Evolutionary conservation across 2,329 filamentous ascomycete species (phyloP).

Genomic region (Ceratocystiopsis brevicomis): DNA sequence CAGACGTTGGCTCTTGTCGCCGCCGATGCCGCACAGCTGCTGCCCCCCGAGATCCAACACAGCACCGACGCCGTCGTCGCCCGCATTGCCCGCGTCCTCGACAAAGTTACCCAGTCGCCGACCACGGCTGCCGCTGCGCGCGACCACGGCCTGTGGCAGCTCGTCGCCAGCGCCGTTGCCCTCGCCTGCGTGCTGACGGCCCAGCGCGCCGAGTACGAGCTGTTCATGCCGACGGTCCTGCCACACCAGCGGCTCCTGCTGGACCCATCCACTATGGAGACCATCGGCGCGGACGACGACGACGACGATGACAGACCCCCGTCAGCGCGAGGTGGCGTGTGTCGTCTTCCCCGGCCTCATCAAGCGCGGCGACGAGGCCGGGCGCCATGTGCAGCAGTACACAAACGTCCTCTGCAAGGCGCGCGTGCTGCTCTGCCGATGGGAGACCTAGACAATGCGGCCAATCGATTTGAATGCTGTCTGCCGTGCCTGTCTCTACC

Average conservation of each 20-base stretch:
- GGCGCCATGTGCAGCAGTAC: constrained; percentile 39
- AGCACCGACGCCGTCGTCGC: constrained; percentile 25
- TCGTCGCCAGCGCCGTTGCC: constrained; percentile 34
- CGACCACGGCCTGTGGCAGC: constrained; percentile 31
- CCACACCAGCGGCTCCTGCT: constrained; percentile 37
- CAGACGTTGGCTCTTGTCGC: constrained; percentile 41
- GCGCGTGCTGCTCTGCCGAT: too few species aligned
- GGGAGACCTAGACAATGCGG: too few species aligned
- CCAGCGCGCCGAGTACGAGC: constrained; percentile 38
- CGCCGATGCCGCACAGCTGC: constrained; percentile 28
- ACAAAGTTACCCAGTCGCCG: constrained; percentile 9
- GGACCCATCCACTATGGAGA: constrained; percentile 43
- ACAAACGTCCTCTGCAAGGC: constrained; percentile 47
- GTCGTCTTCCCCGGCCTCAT: constrained; percentile 45
- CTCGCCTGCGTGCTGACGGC: constrained; percentile 36
- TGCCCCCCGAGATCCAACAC: constrained; percentile 25
- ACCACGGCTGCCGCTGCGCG: constrained; percentile 15
- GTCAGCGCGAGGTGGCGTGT: constrained; percentile 34
- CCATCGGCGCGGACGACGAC: constrained; percentile 35
- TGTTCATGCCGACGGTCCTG: constrained; percentile 34
- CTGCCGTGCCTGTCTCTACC: too few species aligned
- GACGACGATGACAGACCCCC: constrained; percentile 3
- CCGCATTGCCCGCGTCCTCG: constrained; percentile 29
- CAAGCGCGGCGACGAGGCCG: constrained; percentile 46
- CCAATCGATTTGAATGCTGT: too few species aligned